phyloP scores from a whole-genome alignment of 345 rosid species.

The Citrus hindsii region DNA sequence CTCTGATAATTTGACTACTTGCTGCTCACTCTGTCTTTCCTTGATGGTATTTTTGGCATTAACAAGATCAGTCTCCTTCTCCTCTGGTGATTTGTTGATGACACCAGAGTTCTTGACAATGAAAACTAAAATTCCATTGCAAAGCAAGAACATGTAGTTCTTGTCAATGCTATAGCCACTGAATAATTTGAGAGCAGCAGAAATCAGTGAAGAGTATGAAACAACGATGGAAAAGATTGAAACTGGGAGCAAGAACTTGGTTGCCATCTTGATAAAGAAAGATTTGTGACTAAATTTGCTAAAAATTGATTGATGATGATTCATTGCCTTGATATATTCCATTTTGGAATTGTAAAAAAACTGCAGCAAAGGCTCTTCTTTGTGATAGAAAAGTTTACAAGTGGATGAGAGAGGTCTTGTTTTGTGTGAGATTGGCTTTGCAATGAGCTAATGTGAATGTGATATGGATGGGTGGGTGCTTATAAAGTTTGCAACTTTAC shows the following conservation, averaged over 20 bases:
- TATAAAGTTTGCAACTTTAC: not conserved
- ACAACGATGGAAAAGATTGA: conserved; percentile 39
- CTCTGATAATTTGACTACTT: conserved; percentile 3
- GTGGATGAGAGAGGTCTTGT: not conserved
- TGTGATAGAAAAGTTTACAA: not conserved
- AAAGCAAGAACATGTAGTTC: conserved; percentile 63
- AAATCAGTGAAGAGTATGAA: conserved; percentile 23
- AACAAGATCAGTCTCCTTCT: not conserved
- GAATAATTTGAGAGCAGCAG: conserved; percentile 24
- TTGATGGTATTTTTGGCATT: not conserved
- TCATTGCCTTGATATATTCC: conserved; percentile 18
- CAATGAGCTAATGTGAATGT: not conserved
- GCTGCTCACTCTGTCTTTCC: conserved; percentile 8
- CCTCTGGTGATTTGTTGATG: conserved; percentile 12
- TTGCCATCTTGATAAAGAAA: conserved; percentile 6
- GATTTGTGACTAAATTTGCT: not conserved
- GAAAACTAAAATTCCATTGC: conserved; percentile 65
- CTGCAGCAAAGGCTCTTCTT: not conserved
- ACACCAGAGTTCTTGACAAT: conserved; percentile 42
- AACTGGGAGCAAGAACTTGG: conserved; percentile 27
- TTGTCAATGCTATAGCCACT: conserved; percentile 34
- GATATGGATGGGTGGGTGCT: not conserved
- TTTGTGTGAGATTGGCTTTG: not conserved
- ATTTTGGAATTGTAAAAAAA: not conserved
- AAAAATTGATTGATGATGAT: not conserved